Percentiles rank a stretch among this genome's conserved stretches.
Conservation (phyloP, 345 rosid species). For the Murraya paniculata region DNA sequence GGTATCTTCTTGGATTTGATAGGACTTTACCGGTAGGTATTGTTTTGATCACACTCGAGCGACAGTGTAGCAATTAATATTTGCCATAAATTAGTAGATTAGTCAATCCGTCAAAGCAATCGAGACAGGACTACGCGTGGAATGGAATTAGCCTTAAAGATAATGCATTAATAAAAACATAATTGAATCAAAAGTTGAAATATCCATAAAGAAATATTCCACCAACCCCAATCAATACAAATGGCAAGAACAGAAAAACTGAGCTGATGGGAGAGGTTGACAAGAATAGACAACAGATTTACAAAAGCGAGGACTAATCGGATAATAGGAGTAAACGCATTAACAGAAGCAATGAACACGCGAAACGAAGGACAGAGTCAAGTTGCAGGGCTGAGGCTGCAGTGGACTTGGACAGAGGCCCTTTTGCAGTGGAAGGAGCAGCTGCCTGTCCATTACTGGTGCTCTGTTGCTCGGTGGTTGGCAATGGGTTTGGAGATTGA, state of each 20-base stretch:
- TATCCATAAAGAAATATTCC: not conserved
- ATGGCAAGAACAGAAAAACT: not conserved
- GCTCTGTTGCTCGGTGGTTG: constrained; percentile 33
- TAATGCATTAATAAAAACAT: not conserved
- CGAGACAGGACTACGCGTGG: not conserved
- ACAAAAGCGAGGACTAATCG: constrained; percentile 3
- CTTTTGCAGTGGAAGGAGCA: constrained; percentile 23
- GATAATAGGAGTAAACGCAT: not conserved
- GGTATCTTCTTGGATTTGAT: not conserved
- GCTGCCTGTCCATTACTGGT: constrained; percentile 16
- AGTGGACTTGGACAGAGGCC: constrained; percentile 17
- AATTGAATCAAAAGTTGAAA: not conserved
- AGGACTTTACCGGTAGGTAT: too few relatives aligned
- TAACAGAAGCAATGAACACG: constrained; percentile 15
- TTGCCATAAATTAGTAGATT: too few relatives aligned
- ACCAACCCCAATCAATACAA: constrained; percentile 3
- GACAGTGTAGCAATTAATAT: too few relatives aligned
- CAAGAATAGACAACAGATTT: constrained; percentile 19
- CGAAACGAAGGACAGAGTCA: not conserved
- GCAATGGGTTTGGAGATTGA: constrained; percentile 26
- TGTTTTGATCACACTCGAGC: too few relatives aligned
- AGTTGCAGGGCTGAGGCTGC: constrained; percentile 11
- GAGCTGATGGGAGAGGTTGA: constrained; percentile 8
- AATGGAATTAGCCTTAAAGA: too few relatives aligned
- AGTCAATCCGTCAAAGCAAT: not conserved